These are phyloP conservation scores for Entoloma clypeatum DNA, from an alignment of 1,284 basidiomycete genomes.

Conservation along the genomic window DNA sequence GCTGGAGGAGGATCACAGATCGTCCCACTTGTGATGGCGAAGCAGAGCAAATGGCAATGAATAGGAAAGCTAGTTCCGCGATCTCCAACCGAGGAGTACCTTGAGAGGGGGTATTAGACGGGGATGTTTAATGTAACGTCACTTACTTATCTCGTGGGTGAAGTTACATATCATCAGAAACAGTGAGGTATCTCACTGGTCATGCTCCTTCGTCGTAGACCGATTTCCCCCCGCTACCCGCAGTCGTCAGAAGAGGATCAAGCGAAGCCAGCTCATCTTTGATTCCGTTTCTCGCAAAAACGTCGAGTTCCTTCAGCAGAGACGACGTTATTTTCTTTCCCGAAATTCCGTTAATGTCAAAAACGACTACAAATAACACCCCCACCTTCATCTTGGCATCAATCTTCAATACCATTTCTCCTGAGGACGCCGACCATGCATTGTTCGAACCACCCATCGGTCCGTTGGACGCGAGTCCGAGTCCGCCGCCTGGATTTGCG, in stretches of 20 bases:
- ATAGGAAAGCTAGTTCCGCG: no score
- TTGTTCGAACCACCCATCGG: slow-evolving; percentile 46
- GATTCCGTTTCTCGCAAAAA: slow-evolving; percentile 73
- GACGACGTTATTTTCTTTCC: slow-evolving; percentile 76
- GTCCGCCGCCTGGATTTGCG: slow-evolving; percentile 46
- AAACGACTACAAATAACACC: slow-evolving; percentile 1
- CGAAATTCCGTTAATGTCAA: not conserved
- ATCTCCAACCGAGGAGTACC: no score
- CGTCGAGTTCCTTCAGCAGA: slow-evolving; percentile 79
- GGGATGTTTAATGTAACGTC: no score
- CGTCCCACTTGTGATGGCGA: no score
- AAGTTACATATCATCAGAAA: no score
- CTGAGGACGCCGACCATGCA: slow-evolving; percentile 57
- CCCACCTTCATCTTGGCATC: slow-evolving; percentile 79
- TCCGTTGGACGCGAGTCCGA: slow-evolving; percentile 34
- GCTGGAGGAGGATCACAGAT: no score
- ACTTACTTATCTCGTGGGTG: no score
- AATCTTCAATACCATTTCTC: slow-evolving; percentile 74
- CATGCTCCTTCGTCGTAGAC: no score
- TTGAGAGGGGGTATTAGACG: no score
- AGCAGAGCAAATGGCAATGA: no score
- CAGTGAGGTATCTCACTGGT: no score
- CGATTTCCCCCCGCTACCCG: no score
- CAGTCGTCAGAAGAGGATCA: slow-evolving; percentile 67
- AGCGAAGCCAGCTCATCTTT: slow-evolving; percentile 77